Base-by-base conservation (phyloP, 805 yeast species). In the Metschnikowia lochheadii region DNA sequence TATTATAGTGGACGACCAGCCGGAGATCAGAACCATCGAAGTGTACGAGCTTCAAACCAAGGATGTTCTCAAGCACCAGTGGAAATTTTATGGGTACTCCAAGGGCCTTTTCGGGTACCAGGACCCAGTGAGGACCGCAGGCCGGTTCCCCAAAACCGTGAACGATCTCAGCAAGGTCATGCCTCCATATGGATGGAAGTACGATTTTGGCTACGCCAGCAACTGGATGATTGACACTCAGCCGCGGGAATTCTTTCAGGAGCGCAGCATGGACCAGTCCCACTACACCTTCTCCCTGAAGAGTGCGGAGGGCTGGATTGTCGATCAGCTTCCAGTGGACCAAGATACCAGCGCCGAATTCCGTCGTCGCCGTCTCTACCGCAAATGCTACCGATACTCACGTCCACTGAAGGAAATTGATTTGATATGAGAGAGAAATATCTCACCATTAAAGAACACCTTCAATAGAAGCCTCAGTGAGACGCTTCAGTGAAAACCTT, bases 141-240 rank as follows among this genome's bases (percentile, higher is more conserved):
- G 76, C 46, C 79, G 76, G 50, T 74, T 80, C 10, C 96, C 97
- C 0, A 76, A 77, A 2, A 96, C 96, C 0, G 81, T 81, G 0
- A 64, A 70, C 17, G 67, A 68, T 33, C 61, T 90, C 18, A 68
- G 72, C 2, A 81, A 82, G 20, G 80, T 90, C 1, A 57, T 62
- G 26, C 84, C 95, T 1, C 96, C 96, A 1, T 54, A 62, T 10
- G 83, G 82, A 13, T 90, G 97, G 97, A 73, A 75, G 51, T 90
- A 82, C 63, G 84, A 80, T 51, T 67, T 66, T 56, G 73, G 69
- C 5, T 66, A 68, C 26, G 79, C 77, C 26, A 76, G 78, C 40
- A 70, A 72, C 10, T 90, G 97, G 97, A 67, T 66, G 45, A 69
- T 83, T 13, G 96, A 89, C 59, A 57, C 60, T 14, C 64, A 79